Evolutionary conservation across 2,329 filamentous ascomycete genomes (phyloP), one percentile per base, ranked within the genome.

Genomic region (Nannizziopsis arthrosporioides): DNA sequence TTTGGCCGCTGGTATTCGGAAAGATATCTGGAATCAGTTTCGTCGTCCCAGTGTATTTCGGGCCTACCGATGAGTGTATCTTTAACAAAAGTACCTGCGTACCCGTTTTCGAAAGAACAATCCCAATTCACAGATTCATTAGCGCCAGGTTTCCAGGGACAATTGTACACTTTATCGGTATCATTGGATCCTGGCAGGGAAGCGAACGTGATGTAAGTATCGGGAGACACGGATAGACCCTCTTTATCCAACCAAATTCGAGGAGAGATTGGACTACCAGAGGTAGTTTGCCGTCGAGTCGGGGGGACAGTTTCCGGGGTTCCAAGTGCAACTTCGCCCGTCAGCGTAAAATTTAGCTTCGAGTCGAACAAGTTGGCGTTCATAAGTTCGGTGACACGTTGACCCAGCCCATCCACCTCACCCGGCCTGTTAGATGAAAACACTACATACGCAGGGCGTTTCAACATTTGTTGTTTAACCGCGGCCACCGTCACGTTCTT

Each of bases 21-120:
- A 10, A 47, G 43, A 6, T 32, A 47, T 14, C 12, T 30, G 18
- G 34, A 12, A 18, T 49, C 47, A 12, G 50, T 35, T 2, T 15
- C 30, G 44, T 52, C 50, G 31, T 52, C 50, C 50, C 50, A 52
- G 31, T 52, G 50, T 11, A 52, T 47, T 44, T 52, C 50, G 15
- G 46, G 50, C 37, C 22, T 11, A 4, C 50, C 50, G 18, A 52
- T 36, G 9, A 41, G 1, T n/a, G 19, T 35, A n/a, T 38, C 38
- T 15, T 39, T 39, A 2, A 42, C 3, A 44, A 52, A 39, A 4
- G 22, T 31, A 1, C 8, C 19, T 4, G 50, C 46, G 34, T 38
- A 45, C 11, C 18, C 43, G 44, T 52, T 52, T 12, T 47, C 43
- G 27, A 52, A 52, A 2, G 34, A 14, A 15, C 50, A 52, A 22